Evolutionary conservation across 2,329 filamentous ascomycete genomes (phyloP), one percentile per base, ranked within the genome.

Genomic region (Colletotrichum tropicale): DNA sequence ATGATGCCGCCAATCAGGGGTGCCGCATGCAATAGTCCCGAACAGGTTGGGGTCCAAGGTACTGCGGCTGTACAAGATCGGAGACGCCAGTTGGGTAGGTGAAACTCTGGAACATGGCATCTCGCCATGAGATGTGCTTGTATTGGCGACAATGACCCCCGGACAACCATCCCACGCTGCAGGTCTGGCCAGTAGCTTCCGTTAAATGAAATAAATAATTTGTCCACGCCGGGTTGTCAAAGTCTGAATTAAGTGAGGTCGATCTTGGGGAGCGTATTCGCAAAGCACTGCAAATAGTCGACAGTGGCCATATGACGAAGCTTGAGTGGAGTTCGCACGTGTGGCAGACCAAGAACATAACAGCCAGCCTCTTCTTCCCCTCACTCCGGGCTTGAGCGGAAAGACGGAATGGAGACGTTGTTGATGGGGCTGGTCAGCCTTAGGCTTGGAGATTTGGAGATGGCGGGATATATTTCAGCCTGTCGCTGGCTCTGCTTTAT

Each of bases 401-500:
- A 52, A 26, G 28, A 30, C 18, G 71, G 24, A 21, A 62, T 70
- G 67, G 56, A 70, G 48, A 68, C 66, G 21, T 62, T 16, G 67
- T 18, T 28, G 21, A 75, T 68, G 70, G 70, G 70, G 52, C 74
- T 38, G 30, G 13, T 75, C 73, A 73, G 73, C 73, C 73, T 75
- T 73, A 74, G 74, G 43, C 70, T 43, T 58, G 62, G 69, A 67
- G 62, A 32, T 60, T 62, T 58, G 69, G 38, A 72, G 62, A 32
- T 60, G 30, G 36, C 62, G 70, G 69, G 62, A 72, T 24, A 68
- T 74, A 55, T 67, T 34, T 18, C 38, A 30, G 43, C 62, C 36
- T 24, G 34, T 62, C n/a, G 58, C 24, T 43, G 65, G 34, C 38
- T 30, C 32, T 68, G 66, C 10, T 32, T 30, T 28, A 52, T 36